A percentile compares a stretch with the other conserved stretches of the same genome.
phyloP scores from a whole-genome alignment of 768 basidiomycete species.

The Naganishia randhawae region DNA sequence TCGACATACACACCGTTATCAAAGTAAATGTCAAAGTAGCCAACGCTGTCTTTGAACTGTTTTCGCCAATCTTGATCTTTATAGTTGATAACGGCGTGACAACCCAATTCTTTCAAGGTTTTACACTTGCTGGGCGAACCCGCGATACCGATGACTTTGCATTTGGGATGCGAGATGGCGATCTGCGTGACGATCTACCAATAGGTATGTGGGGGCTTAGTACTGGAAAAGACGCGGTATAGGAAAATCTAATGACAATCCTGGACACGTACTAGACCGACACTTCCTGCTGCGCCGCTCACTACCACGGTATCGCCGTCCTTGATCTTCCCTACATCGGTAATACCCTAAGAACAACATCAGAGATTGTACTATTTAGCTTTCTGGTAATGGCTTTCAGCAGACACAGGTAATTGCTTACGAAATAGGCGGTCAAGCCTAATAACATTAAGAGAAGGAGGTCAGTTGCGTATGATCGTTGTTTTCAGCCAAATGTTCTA shows the following conservation, averaged over 20 bases:
- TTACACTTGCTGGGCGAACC: constrained; percentile 77
- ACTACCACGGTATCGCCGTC: constrained; percentile 78
- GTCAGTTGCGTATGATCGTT: neutral
- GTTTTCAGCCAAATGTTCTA: neutral
- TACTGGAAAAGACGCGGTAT: neutral
- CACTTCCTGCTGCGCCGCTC: constrained; percentile 79
- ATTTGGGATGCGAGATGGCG: constrained; percentile 46
- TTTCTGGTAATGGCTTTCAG: neutral
- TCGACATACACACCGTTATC: constrained; percentile 42
- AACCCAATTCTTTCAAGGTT: constrained; percentile 79
- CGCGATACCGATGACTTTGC: constrained; percentile 79
- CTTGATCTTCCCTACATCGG: constrained; percentile 74
- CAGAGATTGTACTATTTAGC: constrained; percentile 11
- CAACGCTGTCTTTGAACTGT: constrained; percentile 67
- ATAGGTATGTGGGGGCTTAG: neutral
- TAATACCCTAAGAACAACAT: constrained; percentile 61
- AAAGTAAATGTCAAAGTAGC: constrained; percentile 51
- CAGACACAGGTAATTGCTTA: constrained; percentile 49
- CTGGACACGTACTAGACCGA: constrained; percentile 39
- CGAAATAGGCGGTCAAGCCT: constrained; percentile 89
- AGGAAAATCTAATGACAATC: neutral
- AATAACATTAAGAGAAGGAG: neutral
- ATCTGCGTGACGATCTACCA: constrained; percentile 46
- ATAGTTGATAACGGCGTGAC: constrained; percentile 81
- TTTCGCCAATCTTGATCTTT: constrained; percentile 68